These are phyloP conservation scores for Suhomyces taliae DNA, from an alignment of 1,139 yeast species.

Conservation along the genomic window DNA sequence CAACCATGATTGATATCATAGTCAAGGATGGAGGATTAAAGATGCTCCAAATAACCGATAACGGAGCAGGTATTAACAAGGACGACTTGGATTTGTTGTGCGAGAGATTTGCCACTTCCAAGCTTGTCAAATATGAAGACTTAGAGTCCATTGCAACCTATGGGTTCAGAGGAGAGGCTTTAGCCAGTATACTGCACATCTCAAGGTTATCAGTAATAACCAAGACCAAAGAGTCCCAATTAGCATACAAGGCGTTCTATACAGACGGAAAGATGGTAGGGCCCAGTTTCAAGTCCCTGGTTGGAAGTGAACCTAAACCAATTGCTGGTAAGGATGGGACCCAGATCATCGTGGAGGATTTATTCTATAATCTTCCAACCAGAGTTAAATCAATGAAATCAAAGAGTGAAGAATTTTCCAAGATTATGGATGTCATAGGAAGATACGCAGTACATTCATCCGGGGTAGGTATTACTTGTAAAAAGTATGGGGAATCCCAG, in stretches of 20 bases:
- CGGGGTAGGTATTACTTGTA: conserved; percentile 74
- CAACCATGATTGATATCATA: conserved; percentile 49
- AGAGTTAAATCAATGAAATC: conserved; percentile 67
- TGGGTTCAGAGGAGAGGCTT: conserved; percentile 64
- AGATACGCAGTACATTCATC: conserved; percentile 77
- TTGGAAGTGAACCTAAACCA: conserved; percentile 56
- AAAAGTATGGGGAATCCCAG: conserved; percentile 68
- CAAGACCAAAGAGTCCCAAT: conserved; percentile 55
- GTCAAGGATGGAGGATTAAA: conserved; percentile 58
- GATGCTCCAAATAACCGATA: conserved; percentile 52
- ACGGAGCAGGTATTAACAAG: conserved; percentile 50
- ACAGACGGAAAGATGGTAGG: conserved; percentile 59
- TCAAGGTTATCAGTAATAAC: conserved; percentile 74
- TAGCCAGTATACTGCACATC: conserved; percentile 62
- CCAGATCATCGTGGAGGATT: conserved; percentile 78
- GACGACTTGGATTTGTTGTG: conserved; percentile 51
- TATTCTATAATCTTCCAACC: conserved; percentile 86
- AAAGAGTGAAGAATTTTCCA: conserved; percentile 71
- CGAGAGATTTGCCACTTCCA: conserved; percentile 60
- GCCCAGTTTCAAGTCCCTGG: conserved; percentile 29
- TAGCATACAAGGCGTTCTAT: conserved; percentile 72
- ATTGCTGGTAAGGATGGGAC: conserved; percentile 90
- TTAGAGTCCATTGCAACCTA: conserved; percentile 49
- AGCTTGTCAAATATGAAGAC: conserved; percentile 50
- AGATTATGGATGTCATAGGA: conserved; percentile 79